Percentiles rank a stretch among this genome's conserved stretches.
These are phyloP conservation scores for Fraxinus baroniana DNA, from an alignment of 305 asterid genomes.

Conservation along the genomic window DNA sequence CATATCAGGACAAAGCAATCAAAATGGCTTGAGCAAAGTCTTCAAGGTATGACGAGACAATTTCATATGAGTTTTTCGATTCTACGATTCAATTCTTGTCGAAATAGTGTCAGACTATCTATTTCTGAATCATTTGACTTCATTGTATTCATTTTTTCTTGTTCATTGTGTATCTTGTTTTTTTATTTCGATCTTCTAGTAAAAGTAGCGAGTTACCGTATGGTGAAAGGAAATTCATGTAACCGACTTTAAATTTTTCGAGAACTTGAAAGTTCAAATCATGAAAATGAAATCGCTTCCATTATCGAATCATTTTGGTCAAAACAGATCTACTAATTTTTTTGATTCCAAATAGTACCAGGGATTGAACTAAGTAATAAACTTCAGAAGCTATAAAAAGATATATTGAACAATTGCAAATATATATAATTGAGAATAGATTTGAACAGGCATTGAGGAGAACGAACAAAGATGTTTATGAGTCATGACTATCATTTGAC, in stretches of 20 bases:
- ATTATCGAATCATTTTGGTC: background rate
- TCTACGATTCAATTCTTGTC: background rate
- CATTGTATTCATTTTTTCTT: background rate
- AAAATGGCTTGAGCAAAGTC: constrained; percentile 94
- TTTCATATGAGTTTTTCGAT: background rate
- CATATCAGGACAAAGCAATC: constrained; percentile 93
- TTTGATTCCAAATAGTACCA: background rate
- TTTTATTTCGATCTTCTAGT: background rate
- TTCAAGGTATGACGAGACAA: constrained; percentile 47
- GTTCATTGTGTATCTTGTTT: background rate
- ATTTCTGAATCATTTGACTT: background rate
- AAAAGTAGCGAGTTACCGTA: background rate
- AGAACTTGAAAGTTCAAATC: background rate
- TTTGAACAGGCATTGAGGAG: background rate
- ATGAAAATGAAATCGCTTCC: background rate
- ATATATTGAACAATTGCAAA: background rate
- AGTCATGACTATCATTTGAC: background rate
- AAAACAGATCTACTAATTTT: background rate
- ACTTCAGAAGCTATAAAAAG: background rate
- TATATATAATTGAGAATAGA: background rate
- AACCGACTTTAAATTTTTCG: background rate
- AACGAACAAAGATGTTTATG: background rate
- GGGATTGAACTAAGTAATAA: background rate
- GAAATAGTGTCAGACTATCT: background rate
- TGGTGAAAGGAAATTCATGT: background rate